Base-by-base conservation (phyloP, 345 rosid species). In the Salix exigua region DNA sequence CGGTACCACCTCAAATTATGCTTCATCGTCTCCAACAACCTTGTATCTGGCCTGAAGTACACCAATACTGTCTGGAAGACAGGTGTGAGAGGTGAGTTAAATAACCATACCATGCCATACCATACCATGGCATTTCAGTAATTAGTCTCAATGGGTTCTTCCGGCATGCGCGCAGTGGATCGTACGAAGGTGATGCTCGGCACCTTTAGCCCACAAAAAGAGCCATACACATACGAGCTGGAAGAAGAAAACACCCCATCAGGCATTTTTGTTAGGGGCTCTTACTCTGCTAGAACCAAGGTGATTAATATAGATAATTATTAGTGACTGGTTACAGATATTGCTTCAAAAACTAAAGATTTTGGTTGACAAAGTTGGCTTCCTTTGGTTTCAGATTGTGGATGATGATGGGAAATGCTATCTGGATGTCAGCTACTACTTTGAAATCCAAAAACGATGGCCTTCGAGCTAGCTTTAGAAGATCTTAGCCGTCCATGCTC, bases 361-460 rank as follows among this genome's bases (percentile, higher is more conserved):
- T 10, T 58, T 35, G 19, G 3, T 18, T 73, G 68, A 64, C 28
- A 8, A 46, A 25, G 21, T 31, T 16, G 28, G 10, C 30, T 19
- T 30, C n/a, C 50, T 75, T 48, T 75, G 18, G 62, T 71, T 48
- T n/a, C 81, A 83, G 86, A 73, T 83, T 25, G 81, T 83, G 7
- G 86, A 83, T 68, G 86, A 83, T 31, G 77, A 80, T 9, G 86
- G 83, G 33, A 83, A 74, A 63, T 83, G 86, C 70, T 68, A 83
- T 77, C 30, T 83, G 78, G 81, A 83, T 65, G 73, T 77, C 68
- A 76, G 74, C 44, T 83, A 83, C 86, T 74, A 46, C 79, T 83
- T 83, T 17, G 83, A 83, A 75, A 83, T 83, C 37, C 78, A 82
- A 18, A 83, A 80, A 83, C 77, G 77, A n/a, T 83, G 86, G 86